Evolutionary conservation across 768 basidiomycete species (phyloP).

Genomic region (Leucocoprinus sp.): DNA sequence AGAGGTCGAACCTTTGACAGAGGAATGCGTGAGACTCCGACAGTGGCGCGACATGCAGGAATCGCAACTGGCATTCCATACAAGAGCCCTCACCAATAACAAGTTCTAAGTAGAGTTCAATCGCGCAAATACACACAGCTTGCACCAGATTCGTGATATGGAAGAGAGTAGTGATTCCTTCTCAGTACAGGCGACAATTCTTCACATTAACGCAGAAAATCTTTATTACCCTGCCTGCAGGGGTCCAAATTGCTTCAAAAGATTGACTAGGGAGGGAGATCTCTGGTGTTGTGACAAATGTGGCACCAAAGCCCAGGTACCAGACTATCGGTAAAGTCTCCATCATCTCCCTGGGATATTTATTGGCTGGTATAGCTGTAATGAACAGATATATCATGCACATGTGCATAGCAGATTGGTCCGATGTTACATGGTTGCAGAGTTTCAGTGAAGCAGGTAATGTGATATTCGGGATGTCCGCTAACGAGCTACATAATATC

Average conservation of each 20-base stretch:
- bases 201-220: slow-evolving; percentile 79
- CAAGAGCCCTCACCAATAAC: slow-evolving; percentile 44
- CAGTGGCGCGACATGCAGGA: slow-evolving; percentile 92
- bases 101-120: slow-evolving; percentile 36
- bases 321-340: slow-evolving; percentile 68
- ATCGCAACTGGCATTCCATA: slow-evolving; percentile 52
- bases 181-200: slow-evolving; percentile 71
- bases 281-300: slow-evolving; percentile 94
- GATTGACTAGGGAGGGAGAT: slow-evolving; percentile 60
- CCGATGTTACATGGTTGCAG: slow-evolving; percentile 84
- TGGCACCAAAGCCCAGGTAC: slow-evolving; percentile 54
- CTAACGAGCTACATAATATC: slow-evolving; percentile 68
- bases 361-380: slow-evolving; percentile 3
- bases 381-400: slow-evolving; percentile 63
- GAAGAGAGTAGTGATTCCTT: slow-evolving; percentile 78
- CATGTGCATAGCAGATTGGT: slow-evolving; percentile 81
- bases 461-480: slow-evolving; percentile 66
- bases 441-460: slow-evolving; percentile 91
- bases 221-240: slow-evolving; percentile 88
- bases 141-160: slow-evolving; percentile 72
- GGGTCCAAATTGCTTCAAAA: slow-evolving; percentile 80
- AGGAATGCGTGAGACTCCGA: slow-evolving; percentile 72
- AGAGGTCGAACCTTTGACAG: slow-evolving; percentile 81
- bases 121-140: slow-evolving; percentile 61
- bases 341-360: neutral